phyloP scores from a whole-genome alignment of 495 filamentous ascomycete genomes.

The Rhizodiscina lignyota region DNA sequence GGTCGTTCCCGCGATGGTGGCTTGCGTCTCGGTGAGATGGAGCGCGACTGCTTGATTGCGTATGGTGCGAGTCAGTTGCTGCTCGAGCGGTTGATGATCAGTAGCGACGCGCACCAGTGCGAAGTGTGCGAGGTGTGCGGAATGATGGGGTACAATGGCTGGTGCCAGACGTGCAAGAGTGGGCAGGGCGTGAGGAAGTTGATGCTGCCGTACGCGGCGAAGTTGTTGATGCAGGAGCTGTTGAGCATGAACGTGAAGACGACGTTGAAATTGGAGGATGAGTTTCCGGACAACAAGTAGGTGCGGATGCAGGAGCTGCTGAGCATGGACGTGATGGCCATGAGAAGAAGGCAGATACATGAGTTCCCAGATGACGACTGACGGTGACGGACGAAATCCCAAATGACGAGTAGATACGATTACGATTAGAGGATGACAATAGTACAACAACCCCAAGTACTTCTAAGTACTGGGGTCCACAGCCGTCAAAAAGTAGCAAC shows the following conservation, averaged over 20 bases:
- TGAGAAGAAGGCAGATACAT: conserved; percentile 73
- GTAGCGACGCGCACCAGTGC: conserved; percentile 73
- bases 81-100: conserved; percentile 86
- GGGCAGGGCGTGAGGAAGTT: conserved; percentile 68
- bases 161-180: conserved; percentile 79
- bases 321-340: conserved; percentile 91
- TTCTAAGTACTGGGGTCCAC: no score
- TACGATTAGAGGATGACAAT: no score
- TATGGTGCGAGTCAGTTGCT: conserved; percentile 76
- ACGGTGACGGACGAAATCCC: no score
- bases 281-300: conserved; percentile 90
- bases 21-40: conserved; percentile 94
- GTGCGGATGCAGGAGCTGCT: conserved; percentile 88
- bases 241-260: conserved; percentile 95
- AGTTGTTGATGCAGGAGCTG: conserved; percentile 90
- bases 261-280: conserved; percentile 69
- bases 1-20: conserved; percentile 86
- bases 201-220: conserved; percentile 97
- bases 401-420: no score
- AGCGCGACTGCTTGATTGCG: conserved; percentile 91
- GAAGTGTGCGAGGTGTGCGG: conserved; percentile 89
- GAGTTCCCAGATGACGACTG: conserved; percentile 86
- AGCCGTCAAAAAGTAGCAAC: no score
- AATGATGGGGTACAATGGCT: conserved; percentile 84
- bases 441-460: no score